A percentile compares a stretch with the other conserved stretches of the same genome.
Evolutionary conservation across 1,284 basidiomycete species (phyloP).

Genomic region (Pseudozyma hubeiensis): DNA sequence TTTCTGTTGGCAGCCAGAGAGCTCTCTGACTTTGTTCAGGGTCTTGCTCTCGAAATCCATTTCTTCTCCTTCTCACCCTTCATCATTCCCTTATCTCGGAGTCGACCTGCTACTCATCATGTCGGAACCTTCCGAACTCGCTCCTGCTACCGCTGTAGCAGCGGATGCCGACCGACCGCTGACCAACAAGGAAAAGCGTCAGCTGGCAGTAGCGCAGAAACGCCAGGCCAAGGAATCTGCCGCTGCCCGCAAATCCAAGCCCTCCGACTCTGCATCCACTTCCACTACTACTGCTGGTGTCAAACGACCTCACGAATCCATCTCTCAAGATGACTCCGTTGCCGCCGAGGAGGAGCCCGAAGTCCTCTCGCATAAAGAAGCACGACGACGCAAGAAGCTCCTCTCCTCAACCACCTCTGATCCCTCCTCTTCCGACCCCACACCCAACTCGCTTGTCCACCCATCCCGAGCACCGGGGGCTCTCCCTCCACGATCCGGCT

Average conservation of each 20-base stretch:
- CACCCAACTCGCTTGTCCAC: constrained; percentile 41
- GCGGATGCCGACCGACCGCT: constrained; percentile 19
- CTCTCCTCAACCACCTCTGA: constrained; percentile 5
- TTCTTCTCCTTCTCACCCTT: neutral
- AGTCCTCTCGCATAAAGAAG: constrained; percentile 64
- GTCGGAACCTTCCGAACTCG: constrained; percentile 10
- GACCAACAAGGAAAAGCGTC: constrained; percentile 62
- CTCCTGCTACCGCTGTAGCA: neutral
- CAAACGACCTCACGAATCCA: constrained; percentile 72
- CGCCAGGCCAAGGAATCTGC: constrained; percentile 41
- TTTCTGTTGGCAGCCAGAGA: neutral
- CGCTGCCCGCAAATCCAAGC: constrained; percentile 11
- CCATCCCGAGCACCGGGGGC: constrained; percentile 13
- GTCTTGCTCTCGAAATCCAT: neutral
- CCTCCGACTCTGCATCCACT: neutral
- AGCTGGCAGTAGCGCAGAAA: constrained; percentile 45
- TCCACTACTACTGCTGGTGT: neutral
- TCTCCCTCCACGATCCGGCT: constrained; percentile 70
- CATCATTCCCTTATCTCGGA: neutral
- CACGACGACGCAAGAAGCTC: constrained; percentile 54
- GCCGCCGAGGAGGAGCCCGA: constrained; percentile 55
- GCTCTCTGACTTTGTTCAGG: no score
- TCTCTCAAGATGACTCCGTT: constrained; percentile 72
- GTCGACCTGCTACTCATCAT: neutral
- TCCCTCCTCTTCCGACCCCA: constrained; percentile 10